Conservation (phyloP, 805 yeast species). For the Saccharomycopsis fodiens region DNA sequence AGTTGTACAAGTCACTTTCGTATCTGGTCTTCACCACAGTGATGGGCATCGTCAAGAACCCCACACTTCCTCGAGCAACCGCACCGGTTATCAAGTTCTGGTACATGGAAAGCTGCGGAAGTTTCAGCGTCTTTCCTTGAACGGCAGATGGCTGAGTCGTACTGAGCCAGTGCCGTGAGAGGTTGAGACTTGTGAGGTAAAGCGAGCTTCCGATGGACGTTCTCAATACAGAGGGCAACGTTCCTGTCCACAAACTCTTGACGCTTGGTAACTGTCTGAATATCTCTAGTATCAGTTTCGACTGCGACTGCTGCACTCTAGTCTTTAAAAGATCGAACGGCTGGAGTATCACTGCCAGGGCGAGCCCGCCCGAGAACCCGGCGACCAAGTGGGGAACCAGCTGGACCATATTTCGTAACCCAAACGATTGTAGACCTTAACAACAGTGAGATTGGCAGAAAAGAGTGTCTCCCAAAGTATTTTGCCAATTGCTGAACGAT, state of each 20-base stretch:
- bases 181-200: constrained; percentile 67
- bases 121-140: constrained; percentile 28
- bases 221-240: constrained; percentile 81
- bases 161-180: constrained; percentile 47
- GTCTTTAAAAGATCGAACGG: constrained; percentile 95
- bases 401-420: constrained; percentile 3
- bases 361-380: constrained; percentile 88
- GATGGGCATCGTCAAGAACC: constrained; percentile 88
- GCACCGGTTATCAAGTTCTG: constrained; percentile 77
- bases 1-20: constrained; percentile 73
- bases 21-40: constrained; percentile 84
- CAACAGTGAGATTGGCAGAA: too few species aligned
- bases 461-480: too few species aligned
- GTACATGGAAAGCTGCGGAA: constrained; percentile 64
- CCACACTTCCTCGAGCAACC: constrained; percentile 70
- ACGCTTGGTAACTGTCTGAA: constrained; percentile 22
- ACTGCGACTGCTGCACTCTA: constrained; percentile 53
- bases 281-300: constrained; percentile 2
- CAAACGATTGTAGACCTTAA: too few species aligned
- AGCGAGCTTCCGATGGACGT: constrained; percentile 89
- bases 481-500: too few species aligned
- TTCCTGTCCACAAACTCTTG: constrained; percentile 82
- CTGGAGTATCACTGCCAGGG: constrained; percentile 80
- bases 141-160: constrained; percentile 19
- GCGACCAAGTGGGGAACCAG: constrained; percentile 59